Conservation (phyloP, 2,329 filamentous ascomycete genomes). For the Orbilia blumenaviensis region DNA sequence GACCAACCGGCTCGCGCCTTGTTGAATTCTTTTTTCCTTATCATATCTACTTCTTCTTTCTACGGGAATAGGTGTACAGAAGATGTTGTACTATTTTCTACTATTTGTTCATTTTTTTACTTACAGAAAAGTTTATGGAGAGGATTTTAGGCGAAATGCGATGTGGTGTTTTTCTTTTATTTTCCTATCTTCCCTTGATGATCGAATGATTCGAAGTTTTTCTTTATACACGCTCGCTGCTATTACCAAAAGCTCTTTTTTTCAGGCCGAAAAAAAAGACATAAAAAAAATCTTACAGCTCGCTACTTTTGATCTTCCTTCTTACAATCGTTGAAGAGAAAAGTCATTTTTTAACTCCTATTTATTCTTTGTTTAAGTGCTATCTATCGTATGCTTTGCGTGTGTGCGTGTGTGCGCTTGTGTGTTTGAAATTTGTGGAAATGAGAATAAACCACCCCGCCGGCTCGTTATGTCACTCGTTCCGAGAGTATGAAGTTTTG, state of each 20-base stretch:
- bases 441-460: conserved; percentile 2
- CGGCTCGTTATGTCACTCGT: background rate
- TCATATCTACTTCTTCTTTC: conserved; percentile 22
- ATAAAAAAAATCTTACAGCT: conserved; percentile 38
- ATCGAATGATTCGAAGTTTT: conserved; percentile 11
- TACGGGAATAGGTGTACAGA: conserved; percentile 51
- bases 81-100: conserved; percentile 52
- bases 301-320: conserved; percentile 38
- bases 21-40: conserved; percentile 31
- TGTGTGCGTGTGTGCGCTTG: background rate
- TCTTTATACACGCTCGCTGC: conserved; percentile 28
- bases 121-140: conserved; percentile 51
- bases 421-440: background rate
- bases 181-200: background rate
- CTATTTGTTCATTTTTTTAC: background rate
- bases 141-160: conserved; percentile 15
- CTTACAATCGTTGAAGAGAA: conserved; percentile 48
- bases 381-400: background rate
- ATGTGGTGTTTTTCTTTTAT: conserved; percentile 19
- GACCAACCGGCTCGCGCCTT: conserved; percentile 47
- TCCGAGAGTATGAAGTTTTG: background rate
- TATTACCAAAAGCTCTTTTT: conserved; percentile 16
- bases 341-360: conserved; percentile 27
- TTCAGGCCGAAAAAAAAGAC: conserved; percentile 19
- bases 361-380: background rate